These are phyloP conservation scores for Mycena citricolor DNA, from an alignment of 1,284 basidiomycete genomes.

Conservation along the genomic window DNA sequence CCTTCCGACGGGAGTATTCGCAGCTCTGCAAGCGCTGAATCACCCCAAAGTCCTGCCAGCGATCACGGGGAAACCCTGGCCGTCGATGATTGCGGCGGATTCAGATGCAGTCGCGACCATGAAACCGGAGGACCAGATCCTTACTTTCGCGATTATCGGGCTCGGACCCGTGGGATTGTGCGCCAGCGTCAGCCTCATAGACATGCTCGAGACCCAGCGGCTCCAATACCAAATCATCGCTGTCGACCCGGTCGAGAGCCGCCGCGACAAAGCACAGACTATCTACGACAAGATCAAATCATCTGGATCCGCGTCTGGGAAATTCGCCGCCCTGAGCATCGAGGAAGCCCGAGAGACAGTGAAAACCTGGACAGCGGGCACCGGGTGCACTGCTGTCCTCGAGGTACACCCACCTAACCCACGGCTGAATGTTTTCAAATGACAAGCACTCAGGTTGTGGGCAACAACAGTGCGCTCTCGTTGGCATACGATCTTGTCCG, in stretches of 20 bases:
- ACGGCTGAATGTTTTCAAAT: not conserved
- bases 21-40: conserved; percentile 67
- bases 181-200: conserved; percentile 61
- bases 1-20: conserved; percentile 77
- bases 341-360: conserved; percentile 52
- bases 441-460: conserved; percentile 66
- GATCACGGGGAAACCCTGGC: conserved; percentile 57
- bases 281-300: conserved; percentile 52
- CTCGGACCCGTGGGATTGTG: conserved; percentile 80
- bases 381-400: conserved; percentile 64
- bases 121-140: conserved; percentile 44
- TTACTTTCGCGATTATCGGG: conserved; percentile 68
- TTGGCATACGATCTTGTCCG: conserved; percentile 79
- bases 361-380: conserved; percentile 48
- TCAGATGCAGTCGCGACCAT: conserved; percentile 29
- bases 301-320: conserved; percentile 44
- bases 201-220: conserved; percentile 49
- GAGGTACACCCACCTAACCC: conserved; percentile 58
- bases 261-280: conserved; percentile 56
- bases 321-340: conserved; percentile 50
- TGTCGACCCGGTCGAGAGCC: conserved; percentile 56
- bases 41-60: conserved; percentile 68
- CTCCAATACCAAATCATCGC: conserved; percentile 57
- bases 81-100: conserved; percentile 38
- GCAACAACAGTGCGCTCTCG: conserved; percentile 67